Base-by-base conservation (phyloP, 257 asterid genomes). In the Perilla frutescens region DNA sequence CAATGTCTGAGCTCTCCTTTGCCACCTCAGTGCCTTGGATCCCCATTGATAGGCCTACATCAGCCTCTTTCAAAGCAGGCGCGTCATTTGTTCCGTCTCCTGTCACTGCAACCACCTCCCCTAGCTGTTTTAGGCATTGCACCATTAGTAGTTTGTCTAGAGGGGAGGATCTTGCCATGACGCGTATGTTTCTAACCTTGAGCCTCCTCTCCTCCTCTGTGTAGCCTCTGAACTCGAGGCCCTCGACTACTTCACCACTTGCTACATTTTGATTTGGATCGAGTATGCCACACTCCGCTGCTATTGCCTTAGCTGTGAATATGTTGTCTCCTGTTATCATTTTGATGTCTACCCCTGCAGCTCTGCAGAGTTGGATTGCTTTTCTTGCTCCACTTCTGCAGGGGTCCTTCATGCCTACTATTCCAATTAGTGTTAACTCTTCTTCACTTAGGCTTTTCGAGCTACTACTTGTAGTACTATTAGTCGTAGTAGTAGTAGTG, bases 91-190 rank as follows among this genome's bases (percentile, higher is more conserved):
- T 81, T 4, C 87, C 88, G 11, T 86, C 88, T 14, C 93, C 96
- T 0, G 94, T 90, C 5, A 92, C 91, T 3, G 96, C 96, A 6
- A 92, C 96, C 0, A 88, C 94, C n/a, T 90, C 92, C 6, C 96
- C 96, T 70, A 54, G 80, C 62, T 75, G 61, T 51, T 80, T 86
- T 56, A 92, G 77, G 81, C 84, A 77, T 66, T 74, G 76, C 4
- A 88, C 96, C 87, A 92, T 80, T 10, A 69, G 68, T 5, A 60
- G 85, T 65, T 85, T 88, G 82, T 87, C 95, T 8, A 78, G 10
- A 0, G 91, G 87, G 47, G 92, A 86, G 20, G 95, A 82, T 77
- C 94, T 79, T 8, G 90, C 95, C 87, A 91, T 82, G 13, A 91
- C 96, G 0, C 80, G 77, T 45, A 91, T 87, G 12, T 15, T 71